Evolutionary conservation across 2,329 filamentous ascomycete genomes (phyloP), one percentile per base, ranked within the genome.

Genomic region (Bipolaris oryzae): DNA sequence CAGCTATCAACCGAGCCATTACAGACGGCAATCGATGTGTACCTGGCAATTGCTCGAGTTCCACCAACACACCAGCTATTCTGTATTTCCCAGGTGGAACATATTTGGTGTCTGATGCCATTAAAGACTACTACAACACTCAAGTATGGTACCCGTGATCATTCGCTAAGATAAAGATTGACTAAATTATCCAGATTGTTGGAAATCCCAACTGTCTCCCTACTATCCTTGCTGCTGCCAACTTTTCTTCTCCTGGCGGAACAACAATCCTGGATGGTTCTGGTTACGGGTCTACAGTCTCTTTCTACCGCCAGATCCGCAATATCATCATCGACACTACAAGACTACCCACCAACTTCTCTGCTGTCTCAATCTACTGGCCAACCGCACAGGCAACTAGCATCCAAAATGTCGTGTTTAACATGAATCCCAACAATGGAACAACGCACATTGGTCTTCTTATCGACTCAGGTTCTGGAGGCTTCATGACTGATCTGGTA

Each of bases 251-350:
- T 34, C 62, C 60, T 37, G 60, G 49, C 9, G 83, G 82, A 21
- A 73, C 86, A 9, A 85, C 82, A 18, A 66, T 88, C 55, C 84
- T 89, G 50, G 83, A 87, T 67, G 83, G 79, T 37, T 81, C 74
- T 59, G 78, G 78, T 60, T 81, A 75, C 68, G 71, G 74, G 9
- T 77, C 84, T 3, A 85, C 85, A 34, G 87, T 85, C 63, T 84
- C 88, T 9, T 90, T 90, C 74, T 87, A 81, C 68, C 80, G 87
- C 42, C 84, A 87, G 62, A 81, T 90, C 55, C 80, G 86, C 7
- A 90, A 91, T 67, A 80, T 91, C 46, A 77, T 87, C 53, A 78
- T 90, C 37, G 87, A 90, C 67, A 77, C 81, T 35, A 85, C 82
- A 1, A 72, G 74, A 1, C 78, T 86, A 0, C 78, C 81, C 21